Evolutionary conservation across 139 green algal species (phyloP).

Genomic region (Tetraselmis striata): DNA sequence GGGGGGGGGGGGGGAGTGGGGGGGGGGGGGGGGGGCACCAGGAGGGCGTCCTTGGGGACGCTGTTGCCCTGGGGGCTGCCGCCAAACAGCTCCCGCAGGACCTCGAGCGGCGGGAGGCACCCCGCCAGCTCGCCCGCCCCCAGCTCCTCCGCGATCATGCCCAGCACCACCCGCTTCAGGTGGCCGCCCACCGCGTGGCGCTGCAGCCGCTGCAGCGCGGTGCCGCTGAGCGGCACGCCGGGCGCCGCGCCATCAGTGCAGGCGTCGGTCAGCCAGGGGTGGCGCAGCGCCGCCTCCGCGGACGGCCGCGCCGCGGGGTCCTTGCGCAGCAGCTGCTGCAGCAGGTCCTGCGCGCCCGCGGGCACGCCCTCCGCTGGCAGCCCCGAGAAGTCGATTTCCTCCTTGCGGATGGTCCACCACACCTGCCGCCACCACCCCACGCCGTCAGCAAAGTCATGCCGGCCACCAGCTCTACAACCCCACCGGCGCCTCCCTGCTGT

Average conservation of each 20-base stretch:
- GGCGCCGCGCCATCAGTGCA: constrained; percentile 3
- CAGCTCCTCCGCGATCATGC: constrained; percentile 13
- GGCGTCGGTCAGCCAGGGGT: constrained; percentile 15
- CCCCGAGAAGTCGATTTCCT: constrained; percentile 7
- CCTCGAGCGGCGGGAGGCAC: not conserved
- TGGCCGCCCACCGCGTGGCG: constrained; percentile 10
- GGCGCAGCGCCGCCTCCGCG: constrained; percentile 7
- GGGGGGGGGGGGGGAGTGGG: no score
- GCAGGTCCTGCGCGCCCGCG: constrained; percentile 1
- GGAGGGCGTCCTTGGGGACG: not conserved
- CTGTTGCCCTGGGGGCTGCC: not conserved
- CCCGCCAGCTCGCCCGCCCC: not conserved
- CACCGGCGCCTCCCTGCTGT: no score
- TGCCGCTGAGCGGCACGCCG: not conserved
- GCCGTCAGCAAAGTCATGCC: no score
- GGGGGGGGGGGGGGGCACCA: no score
- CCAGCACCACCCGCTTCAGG: constrained; percentile 20
- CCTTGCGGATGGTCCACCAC: constrained; percentile 2
- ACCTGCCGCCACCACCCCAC: not conserved
- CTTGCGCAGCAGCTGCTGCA: constrained; percentile 5
- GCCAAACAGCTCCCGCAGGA: not conserved
- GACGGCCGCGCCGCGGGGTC: constrained; percentile 4
- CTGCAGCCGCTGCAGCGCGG: constrained; percentile 19
- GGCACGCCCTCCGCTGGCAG: constrained; percentile 1
- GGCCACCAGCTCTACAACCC: no score